Conservation (phyloP, 2,329 filamentous ascomycete species). For the Nakataea oryzae region DNA sequence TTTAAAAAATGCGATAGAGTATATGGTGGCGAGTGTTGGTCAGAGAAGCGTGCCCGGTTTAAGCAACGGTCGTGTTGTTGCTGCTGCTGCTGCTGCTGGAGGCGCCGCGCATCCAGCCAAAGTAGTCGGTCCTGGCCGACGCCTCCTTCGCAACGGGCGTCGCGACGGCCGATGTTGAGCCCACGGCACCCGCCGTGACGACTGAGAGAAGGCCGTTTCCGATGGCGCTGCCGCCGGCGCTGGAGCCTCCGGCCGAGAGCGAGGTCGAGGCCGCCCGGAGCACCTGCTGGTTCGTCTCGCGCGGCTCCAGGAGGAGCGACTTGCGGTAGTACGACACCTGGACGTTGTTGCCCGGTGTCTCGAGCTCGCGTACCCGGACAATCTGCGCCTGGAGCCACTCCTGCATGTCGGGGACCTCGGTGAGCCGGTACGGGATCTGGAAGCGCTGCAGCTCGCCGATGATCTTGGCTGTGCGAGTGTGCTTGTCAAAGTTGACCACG, state of each 20-base stretch:
- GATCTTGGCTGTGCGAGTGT: constrained; percentile 87
- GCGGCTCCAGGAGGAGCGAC: constrained; percentile 73
- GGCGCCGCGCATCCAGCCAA: constrained; percentile 11
- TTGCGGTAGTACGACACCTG: constrained; percentile 65
- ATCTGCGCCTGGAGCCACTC: constrained; percentile 85
- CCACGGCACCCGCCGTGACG: background rate
- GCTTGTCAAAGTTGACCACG: constrained; percentile 97
- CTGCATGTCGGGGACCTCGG: constrained; percentile 78
- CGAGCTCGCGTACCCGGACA: constrained; percentile 55
- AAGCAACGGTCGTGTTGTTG: background rate
- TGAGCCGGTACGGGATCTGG: constrained; percentile 82
- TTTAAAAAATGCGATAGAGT: background rate
- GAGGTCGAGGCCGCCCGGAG: constrained; percentile 6
- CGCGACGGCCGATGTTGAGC: background rate
- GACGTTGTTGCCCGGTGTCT: constrained; percentile 38
- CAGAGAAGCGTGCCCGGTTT: background rate
- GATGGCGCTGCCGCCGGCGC: background rate
- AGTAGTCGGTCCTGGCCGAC: constrained; percentile 7
- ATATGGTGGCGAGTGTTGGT: background rate
- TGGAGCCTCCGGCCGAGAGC: background rate
- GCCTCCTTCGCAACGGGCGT: background rate
- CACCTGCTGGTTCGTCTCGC: constrained; percentile 32
- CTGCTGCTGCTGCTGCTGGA: constrained; percentile 1
- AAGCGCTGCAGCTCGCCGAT: constrained; percentile 94
- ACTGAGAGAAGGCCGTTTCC: constrained; percentile 2